Evolutionary conservation across 23 red algal species (phyloP).

Genomic region (Gracilaria caudata): DNA sequence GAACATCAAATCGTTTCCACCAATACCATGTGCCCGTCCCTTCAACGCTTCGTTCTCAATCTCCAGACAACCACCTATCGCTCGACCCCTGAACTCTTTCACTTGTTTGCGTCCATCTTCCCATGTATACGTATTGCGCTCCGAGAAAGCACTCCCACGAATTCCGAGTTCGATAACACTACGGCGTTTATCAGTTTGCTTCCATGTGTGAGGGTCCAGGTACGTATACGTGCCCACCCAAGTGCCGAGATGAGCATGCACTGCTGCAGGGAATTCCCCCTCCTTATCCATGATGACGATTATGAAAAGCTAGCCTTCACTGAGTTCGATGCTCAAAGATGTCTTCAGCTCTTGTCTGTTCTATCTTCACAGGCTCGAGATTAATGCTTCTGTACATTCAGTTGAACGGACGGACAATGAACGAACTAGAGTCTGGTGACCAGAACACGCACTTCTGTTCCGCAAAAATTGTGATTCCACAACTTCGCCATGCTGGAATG

Average conservation of each 20-base stretch:
- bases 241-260: not conserved
- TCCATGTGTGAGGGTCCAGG: not conserved
- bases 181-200: not conserved
- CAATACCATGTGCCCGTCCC: not conserved
- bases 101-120: slow-evolving; percentile 23
- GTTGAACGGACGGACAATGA: too few relatives aligned
- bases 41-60: not conserved
- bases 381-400: too few relatives aligned
- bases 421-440: too few relatives aligned
- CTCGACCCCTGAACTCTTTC: not conserved
- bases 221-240: slow-evolving; percentile 17
- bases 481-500: too few relatives aligned
- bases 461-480: too few relatives aligned
- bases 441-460: too few relatives aligned
- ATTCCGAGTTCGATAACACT: slow-evolving; percentile 7
- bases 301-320: too few relatives aligned
- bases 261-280: not conserved
- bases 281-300: not conserved
- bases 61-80: not conserved
- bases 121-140: slow-evolving; percentile 32
- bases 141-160: not conserved
- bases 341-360: too few relatives aligned
- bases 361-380: too few relatives aligned
- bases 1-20: slow-evolving; percentile 4
- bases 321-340: too few relatives aligned